phyloP scores from a whole-genome alignment of 2,329 filamentous ascomycete species.

The Nigrospora osmanthi region DNA sequence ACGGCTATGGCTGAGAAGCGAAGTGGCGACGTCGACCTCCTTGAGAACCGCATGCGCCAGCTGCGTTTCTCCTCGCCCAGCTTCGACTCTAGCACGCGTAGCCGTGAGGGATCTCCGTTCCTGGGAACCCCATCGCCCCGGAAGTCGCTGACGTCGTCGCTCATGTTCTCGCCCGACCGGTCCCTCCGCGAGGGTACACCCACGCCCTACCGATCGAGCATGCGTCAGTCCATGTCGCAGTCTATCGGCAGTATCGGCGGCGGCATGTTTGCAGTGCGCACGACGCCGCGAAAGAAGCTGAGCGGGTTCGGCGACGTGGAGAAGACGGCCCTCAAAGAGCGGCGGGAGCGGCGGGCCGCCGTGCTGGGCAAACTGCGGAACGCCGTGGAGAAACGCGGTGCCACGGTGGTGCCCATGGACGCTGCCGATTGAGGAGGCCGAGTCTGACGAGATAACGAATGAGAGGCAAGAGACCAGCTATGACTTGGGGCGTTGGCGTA shows the following conservation, averaged over 20 bases:
- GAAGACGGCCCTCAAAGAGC: conserved; percentile 47
- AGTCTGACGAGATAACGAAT: too few relatives aligned
- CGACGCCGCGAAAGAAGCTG: conserved; percentile 52
- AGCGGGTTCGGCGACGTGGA: conserved; percentile 53
- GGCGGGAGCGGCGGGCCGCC: conserved; percentile 42
- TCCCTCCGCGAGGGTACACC: conserved; percentile 27
- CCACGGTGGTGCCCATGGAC: conserved; percentile 24
- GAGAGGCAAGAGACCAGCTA: too few relatives aligned
- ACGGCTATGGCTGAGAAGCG: conserved; percentile 87
- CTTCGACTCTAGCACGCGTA: conserved; percentile 27
- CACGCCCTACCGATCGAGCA: conserved; percentile 25
- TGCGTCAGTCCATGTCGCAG: conserved; percentile 33
- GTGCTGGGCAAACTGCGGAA: conserved; percentile 43
- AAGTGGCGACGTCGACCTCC: conserved; percentile 81
- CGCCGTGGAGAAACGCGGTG: conserved; percentile 41
- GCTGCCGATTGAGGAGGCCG: neutral
- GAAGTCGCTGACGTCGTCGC: conserved; percentile 13
- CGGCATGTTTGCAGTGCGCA: conserved; percentile 20
- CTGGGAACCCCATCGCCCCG: conserved; percentile 21
- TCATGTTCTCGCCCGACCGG: conserved; percentile 29
- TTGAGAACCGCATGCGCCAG: conserved; percentile 80
- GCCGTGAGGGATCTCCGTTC: conserved; percentile 32
- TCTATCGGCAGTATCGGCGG: conserved; percentile 27
- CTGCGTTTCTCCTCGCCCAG: conserved; percentile 44
- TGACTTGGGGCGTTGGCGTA: too few relatives aligned